These are phyloP conservation scores for Trichoderma breve DNA, from an alignment of 2,329 filamentous ascomycete genomes.

Conservation along the genomic window DNA sequence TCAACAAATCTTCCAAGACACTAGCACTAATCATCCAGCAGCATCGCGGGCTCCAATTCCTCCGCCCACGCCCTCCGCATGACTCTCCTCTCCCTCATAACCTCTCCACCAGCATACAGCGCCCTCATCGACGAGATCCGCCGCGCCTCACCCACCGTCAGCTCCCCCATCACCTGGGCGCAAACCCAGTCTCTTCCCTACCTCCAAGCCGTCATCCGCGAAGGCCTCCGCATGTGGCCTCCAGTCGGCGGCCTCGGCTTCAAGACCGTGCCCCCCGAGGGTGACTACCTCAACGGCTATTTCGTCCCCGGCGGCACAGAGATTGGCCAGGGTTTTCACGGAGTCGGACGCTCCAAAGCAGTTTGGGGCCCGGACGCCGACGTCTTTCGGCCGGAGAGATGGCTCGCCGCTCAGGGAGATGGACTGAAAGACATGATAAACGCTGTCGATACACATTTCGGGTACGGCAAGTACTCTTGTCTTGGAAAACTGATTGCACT, in stretches of 20 bases:
- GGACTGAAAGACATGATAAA: slow-evolving; percentile 36
- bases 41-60: slow-evolving; percentile 60
- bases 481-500: slow-evolving; percentile 47
- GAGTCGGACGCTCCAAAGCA: slow-evolving; percentile 47
- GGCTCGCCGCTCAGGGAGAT: slow-evolving; percentile 42
- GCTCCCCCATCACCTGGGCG: slow-evolving; percentile 41
- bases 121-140: slow-evolving; percentile 45
- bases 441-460: slow-evolving; percentile 45
- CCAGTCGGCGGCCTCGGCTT: slow-evolving; percentile 54
- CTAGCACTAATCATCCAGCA: slow-evolving; percentile 24
- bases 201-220: slow-evolving; percentile 56
- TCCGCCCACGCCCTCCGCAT: slow-evolving; percentile 54
- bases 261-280: slow-evolving; percentile 51
- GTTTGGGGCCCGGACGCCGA: slow-evolving; percentile 54
- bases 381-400: slow-evolving; percentile 53
- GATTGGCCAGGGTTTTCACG: slow-evolving; percentile 55
- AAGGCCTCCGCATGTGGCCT: slow-evolving; percentile 55
- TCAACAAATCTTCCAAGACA: neutral
- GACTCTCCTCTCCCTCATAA: slow-evolving; percentile 51
- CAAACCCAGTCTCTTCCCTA: slow-evolving; percentile 51
- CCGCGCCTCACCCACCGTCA: slow-evolving; percentile 38
- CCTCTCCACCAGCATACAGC: slow-evolving; percentile 42
- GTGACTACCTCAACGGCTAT: slow-evolving; percentile 50
- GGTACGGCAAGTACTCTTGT: slow-evolving; percentile 45
- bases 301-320: slow-evolving; percentile 52